Evolutionary conservation across 2,329 filamentous ascomycete genomes (phyloP).

Genomic region (Colletotrichum sp.): DNA sequence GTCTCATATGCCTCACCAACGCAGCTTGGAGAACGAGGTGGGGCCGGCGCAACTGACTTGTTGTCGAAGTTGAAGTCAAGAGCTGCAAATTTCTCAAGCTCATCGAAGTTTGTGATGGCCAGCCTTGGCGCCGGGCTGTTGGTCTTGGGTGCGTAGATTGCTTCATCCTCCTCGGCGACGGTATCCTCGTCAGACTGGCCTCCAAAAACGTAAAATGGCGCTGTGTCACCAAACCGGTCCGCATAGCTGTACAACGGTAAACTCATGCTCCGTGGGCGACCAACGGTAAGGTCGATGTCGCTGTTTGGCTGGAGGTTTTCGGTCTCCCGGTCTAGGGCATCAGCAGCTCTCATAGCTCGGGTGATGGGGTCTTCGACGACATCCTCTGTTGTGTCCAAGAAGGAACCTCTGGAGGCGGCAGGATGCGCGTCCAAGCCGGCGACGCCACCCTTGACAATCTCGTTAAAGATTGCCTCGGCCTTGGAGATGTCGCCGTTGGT

Average conservation of each 20-base stretch:
- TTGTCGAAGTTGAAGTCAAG: slow-evolving; percentile 55
- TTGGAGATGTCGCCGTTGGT: slow-evolving; percentile 53
- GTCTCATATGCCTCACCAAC: slow-evolving; percentile 36
- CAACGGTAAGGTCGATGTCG: slow-evolving; percentile 51
- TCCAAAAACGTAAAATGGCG: slow-evolving; percentile 56
- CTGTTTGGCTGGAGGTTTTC: slow-evolving; percentile 56
- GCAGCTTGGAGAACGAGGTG: slow-evolving; percentile 34
- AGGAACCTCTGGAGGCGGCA: background rate
- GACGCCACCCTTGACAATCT: slow-evolving; percentile 55
- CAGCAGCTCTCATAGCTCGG: slow-evolving; percentile 63
- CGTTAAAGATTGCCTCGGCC: slow-evolving; percentile 57
- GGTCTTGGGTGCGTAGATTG: background rate
- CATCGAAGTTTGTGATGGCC: slow-evolving; percentile 43
- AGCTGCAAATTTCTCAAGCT: slow-evolving; percentile 88
- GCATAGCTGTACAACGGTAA: slow-evolving; percentile 51
- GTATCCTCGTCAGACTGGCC: slow-evolving; percentile 22
- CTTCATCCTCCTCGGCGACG: background rate
- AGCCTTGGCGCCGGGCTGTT: slow-evolving; percentile 26
- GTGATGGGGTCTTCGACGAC: slow-evolving; percentile 52
- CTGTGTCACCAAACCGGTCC: slow-evolving; percentile 47
- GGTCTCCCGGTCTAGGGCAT: slow-evolving; percentile 61
- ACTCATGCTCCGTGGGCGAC: slow-evolving; percentile 53
- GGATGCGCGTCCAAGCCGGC: slow-evolving; percentile 34
- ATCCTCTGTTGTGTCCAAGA: background rate
- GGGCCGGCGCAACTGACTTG: slow-evolving; percentile 21